A percentile compares a stretch with the other conserved stretches of the same genome.
Conservation (phyloP, 1,284 basidiomycete species). For the Tilletia walkeri region DNA sequence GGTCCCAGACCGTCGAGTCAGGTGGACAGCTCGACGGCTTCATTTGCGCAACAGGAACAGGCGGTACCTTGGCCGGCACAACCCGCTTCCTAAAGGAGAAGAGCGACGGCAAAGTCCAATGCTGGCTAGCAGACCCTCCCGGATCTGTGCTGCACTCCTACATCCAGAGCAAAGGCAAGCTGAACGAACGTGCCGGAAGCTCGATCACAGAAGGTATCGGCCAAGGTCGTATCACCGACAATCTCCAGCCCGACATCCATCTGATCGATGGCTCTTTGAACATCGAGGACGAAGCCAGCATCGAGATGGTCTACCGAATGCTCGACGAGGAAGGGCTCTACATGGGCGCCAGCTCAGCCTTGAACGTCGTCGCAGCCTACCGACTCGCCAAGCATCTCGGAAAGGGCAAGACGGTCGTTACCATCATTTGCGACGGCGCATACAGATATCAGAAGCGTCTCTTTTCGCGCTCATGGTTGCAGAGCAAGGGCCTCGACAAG, state of each 20-base stretch:
- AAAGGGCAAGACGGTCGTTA: slow-evolving; percentile 75
- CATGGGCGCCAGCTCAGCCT: slow-evolving; percentile 88
- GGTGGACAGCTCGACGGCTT: slow-evolving; percentile 79
- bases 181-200: slow-evolving; percentile 72
- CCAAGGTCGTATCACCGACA: slow-evolving; percentile 94
- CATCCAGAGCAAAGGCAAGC: slow-evolving; percentile 72
- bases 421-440: slow-evolving; percentile 89
- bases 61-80: slow-evolving; percentile 87
- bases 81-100: slow-evolving; percentile 83
- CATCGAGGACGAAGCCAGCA: slow-evolving; percentile 84
- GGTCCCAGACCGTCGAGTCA: slow-evolving; percentile 71
- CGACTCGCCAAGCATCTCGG: slow-evolving; percentile 84
- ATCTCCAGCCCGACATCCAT: slow-evolving; percentile 79
- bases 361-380: slow-evolving; percentile 91
- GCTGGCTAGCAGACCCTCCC: slow-evolving; percentile 94
- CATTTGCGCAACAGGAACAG: slow-evolving; percentile 89
- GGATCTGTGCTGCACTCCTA: slow-evolving; percentile 89
- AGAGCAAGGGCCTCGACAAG: slow-evolving; percentile 73
- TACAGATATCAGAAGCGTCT: slow-evolving; percentile 93
- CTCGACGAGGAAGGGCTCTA: slow-evolving; percentile 92
- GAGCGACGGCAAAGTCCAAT: slow-evolving; percentile 75
- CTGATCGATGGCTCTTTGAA: slow-evolving; percentile 78
- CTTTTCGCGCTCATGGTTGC: slow-evolving; percentile 92
- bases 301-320: slow-evolving; percentile 89
- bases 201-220: slow-evolving; percentile 99